A percentile compares a stretch with the other conserved stretches of the same genome.
Conservation (phyloP, 495 filamentous ascomycete genomes). For the Aspergillus asperescens region DNA sequence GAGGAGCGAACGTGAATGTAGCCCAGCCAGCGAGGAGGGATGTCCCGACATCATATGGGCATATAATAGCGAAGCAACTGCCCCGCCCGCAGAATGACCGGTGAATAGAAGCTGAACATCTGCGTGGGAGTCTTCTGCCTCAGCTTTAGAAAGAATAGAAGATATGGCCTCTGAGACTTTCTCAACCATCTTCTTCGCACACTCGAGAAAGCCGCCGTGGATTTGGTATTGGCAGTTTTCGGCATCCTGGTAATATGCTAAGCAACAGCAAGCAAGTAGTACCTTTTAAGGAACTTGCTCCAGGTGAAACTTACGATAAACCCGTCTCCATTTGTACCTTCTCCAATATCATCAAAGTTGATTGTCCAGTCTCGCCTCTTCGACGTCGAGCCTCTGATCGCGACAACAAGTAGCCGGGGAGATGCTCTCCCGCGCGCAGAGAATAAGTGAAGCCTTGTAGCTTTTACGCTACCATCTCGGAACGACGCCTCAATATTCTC, state of each 20-base stretch:
- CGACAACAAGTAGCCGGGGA: conserved; percentile 3
- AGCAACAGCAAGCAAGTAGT: too few species aligned
- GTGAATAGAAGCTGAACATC: conserved; percentile 58
- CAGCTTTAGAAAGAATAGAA: background rate
- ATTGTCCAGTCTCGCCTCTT: conserved; percentile 10
- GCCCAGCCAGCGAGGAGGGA: background rate
- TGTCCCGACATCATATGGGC: conserved; percentile 58
- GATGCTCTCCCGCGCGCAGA: background rate
- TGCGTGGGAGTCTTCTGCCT: background rate
- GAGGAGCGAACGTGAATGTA: background rate
- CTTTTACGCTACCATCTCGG: conserved; percentile 8
- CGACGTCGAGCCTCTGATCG: conserved; percentile 7
- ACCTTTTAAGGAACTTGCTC: too few species aligned
- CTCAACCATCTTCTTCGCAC: conserved; percentile 7
- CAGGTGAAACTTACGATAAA: background rate
- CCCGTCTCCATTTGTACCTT: conserved; percentile 4
- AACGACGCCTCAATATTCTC: conserved; percentile 3
- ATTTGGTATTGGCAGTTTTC: background rate
- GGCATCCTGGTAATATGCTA: background rate
- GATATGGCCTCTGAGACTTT: conserved; percentile 5
- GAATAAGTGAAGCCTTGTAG: conserved; percentile 2
- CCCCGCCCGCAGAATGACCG: conserved; percentile 78
- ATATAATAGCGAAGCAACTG: conserved; percentile 71
- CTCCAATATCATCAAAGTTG: conserved; percentile 7
- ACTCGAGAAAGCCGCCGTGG: conserved; percentile 7